Percentiles rank a stretch among this genome's conserved stretches.
Evolutionary conservation across 148 eudicot species (phyloP).

Genomic region (Camellia lanceoleosa): DNA sequence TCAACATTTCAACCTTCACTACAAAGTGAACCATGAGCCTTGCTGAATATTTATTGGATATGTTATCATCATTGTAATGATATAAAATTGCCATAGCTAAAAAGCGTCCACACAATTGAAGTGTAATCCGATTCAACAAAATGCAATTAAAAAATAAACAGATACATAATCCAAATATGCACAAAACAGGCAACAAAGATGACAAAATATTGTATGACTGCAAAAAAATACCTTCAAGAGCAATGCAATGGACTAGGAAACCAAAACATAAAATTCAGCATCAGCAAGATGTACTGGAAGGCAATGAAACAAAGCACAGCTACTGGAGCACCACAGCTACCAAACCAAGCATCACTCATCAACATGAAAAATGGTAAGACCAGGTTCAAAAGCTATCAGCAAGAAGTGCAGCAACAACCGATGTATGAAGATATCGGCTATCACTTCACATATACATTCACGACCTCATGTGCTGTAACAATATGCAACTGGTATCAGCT

Average conservation of each 20-base stretch:
- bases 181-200: neutral
- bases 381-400: constrained; percentile 19
- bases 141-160: neutral
- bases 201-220: neutral
- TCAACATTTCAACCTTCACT: neutral
- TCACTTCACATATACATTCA: constrained; percentile 42
- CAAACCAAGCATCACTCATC: constrained; percentile 18
- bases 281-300: constrained; percentile 3
- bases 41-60: too few species aligned
- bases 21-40: neutral
- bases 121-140: neutral
- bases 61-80: too few species aligned
- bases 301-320: constrained; percentile 3
- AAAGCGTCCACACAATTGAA: neutral
- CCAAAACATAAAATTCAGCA: neutral
- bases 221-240: neutral
- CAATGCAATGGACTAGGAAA: neutral
- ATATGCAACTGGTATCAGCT: constrained; percentile 36
- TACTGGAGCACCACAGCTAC: constrained; percentile 22
- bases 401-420: constrained; percentile 26
- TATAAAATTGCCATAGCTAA: neutral
- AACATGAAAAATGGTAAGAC: constrained; percentile 6
- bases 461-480: constrained; percentile 49
- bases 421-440: constrained; percentile 24
- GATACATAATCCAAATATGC: neutral